Percentiles rank a stretch among this genome's conserved stretches.
These are phyloP conservation scores for Corymbia citriodora DNA, from an alignment of 441 rosid genomes.

Conservation along the genomic window DNA sequence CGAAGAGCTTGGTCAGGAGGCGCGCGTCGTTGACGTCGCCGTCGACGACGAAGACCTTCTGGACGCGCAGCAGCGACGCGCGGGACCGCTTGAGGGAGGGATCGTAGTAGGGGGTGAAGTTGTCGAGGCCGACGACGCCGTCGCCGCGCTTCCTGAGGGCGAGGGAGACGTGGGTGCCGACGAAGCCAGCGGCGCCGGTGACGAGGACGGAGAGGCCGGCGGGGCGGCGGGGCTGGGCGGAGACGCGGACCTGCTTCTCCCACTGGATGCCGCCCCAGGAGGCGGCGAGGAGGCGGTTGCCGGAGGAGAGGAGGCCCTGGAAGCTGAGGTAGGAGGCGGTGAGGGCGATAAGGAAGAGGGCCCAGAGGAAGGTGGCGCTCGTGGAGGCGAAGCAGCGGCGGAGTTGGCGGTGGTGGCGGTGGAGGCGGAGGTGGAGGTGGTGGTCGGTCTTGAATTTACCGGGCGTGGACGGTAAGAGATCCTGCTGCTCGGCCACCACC, in stretches of 20 bases:
- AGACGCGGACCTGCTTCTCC: constrained; percentile 76
- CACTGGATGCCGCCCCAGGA: constrained; percentile 90
- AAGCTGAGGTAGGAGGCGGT: constrained; percentile 88
- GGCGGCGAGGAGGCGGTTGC: constrained; percentile 60
- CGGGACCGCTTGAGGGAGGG: constrained; percentile 73
- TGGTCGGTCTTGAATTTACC: constrained; percentile 19
- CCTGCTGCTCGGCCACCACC: background rate
- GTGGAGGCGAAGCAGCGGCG: constrained; percentile 83
- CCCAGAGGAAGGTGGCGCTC: constrained; percentile 90
- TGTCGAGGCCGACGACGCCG: constrained; percentile 90
- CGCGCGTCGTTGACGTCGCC: constrained; percentile 79
- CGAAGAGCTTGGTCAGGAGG: constrained; percentile 67
- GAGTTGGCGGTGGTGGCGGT: constrained; percentile 55
- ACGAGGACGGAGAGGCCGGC: constrained; percentile 78
- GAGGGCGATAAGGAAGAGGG: constrained; percentile 76
- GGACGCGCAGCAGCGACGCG: constrained; percentile 29
- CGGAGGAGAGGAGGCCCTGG: constrained; percentile 75
- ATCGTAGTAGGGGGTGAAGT: constrained; percentile 81
- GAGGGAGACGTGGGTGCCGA: constrained; percentile 75
- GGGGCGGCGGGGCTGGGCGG: constrained; percentile 75
- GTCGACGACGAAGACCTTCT: constrained; percentile 57
- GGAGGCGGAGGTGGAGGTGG: constrained; percentile 41
- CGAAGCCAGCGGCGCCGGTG: constrained; percentile 93
- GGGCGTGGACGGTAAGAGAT: background rate
- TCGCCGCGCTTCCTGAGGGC: constrained; percentile 80